These are phyloP conservation scores for Umbelopsis vinacea DNA, from an alignment of 192 early-diverging fungal genomes.

Conservation along the genomic window DNA sequence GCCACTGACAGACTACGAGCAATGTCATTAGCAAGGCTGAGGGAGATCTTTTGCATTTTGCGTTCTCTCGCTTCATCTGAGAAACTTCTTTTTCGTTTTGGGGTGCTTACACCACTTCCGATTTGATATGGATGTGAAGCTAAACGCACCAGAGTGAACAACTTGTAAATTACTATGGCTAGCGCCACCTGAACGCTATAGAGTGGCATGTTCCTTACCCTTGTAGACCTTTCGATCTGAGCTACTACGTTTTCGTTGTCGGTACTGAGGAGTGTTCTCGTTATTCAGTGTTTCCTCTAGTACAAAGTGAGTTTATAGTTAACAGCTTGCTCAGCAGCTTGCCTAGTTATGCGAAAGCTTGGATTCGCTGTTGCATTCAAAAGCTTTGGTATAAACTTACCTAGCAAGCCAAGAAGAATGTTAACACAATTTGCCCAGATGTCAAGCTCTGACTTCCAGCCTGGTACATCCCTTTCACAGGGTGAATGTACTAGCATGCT, in stretches of 20 bases:
- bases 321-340: not conserved
- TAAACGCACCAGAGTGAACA: not conserved
- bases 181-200: not conserved
- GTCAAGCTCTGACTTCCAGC: conserved; percentile 22
- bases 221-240: not conserved
- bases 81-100: conserved; percentile 42
- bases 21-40: conserved; percentile 39
- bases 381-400: conserved; percentile 5
- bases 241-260: conserved; percentile 6
- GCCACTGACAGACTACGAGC: conserved; percentile 38
- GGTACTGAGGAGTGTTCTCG: conserved; percentile 4
- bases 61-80: conserved; percentile 35
- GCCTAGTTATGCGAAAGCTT: not conserved
- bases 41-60: conserved; percentile 37
- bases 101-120: not conserved
- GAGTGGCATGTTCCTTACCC: not conserved
- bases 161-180: not conserved
- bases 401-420: conserved; percentile 27
- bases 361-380: not conserved
- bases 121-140: conserved; percentile 4
- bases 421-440: conserved; percentile 32
- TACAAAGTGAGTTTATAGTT: not conserved
- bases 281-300: conserved; percentile 33
- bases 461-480: conserved; percentile 12
- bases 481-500: conserved; percentile 21